Base-by-base conservation (phyloP, 2,329 filamentous ascomycete genomes). In the Diaporthe sp. region DNA sequence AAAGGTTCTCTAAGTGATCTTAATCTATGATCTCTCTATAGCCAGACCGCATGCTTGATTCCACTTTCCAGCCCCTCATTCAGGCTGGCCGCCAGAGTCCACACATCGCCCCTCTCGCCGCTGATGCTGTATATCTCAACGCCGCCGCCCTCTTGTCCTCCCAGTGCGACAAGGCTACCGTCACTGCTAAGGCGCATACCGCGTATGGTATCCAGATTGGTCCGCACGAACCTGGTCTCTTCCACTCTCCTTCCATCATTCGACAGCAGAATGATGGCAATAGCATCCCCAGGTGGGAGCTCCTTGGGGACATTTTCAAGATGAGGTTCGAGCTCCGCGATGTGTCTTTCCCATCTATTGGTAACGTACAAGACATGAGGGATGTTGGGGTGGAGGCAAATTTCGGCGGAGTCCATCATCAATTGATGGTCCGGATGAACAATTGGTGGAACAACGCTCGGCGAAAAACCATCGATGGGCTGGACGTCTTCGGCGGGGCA, bases 401-500 rank as follows among this genome's bases (percentile, higher is more conserved):
- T 64, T n/a, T 64, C 60, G 60, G 60, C 60, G 28, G 60, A 47
- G 60, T 64, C 60, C 60, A 64, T 64, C 40, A 30, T 64, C 17
- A 47, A n/a, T 22, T 47, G 40, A 22, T 64, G 40, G 40, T 47
- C 40, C 4, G 17, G 28, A 47, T 64, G 40, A 9, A 45, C 60
- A n/a, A 40, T 47, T n/a, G 60, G 60, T 1, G 60, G 60, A 5
- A 64, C 9, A 28, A 64, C 60, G 15, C 4, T 64, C 13, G 60
- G 60, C 2, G 28, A 17, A 19, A 64, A 64, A 12, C 40, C 25
- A 19, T 64, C 28, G 40, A 33, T 64, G 40, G 40, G 60, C 7
- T 47, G 60, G 17, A 64, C n/a, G 28, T n/a, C n/a, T n/a, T 35
- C 22, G 60, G 40, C 40, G 17, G 25, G 40, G 28, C 4, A 13